These are phyloP conservation scores for Aspergillus chevalieri DNA, from an alignment of 2,329 filamentous ascomycete species.

Conservation along the genomic window DNA sequence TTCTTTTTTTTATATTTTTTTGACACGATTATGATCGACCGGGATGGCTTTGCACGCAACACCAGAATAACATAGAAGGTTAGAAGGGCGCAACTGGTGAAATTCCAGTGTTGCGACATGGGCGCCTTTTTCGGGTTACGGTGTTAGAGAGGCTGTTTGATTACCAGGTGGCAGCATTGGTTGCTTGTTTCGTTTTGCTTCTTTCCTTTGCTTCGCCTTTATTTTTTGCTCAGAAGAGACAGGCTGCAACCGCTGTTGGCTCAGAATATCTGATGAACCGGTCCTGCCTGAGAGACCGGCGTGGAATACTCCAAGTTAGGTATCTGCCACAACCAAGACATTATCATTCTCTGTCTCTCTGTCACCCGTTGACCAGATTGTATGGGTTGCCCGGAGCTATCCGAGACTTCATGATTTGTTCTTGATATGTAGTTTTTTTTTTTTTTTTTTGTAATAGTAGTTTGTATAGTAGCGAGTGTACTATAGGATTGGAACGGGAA, in stretches of 20 bases:
- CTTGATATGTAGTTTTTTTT: not conserved
- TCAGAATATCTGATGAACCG: not conserved
- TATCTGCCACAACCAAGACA: not conserved
- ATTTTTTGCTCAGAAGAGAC: not conserved
- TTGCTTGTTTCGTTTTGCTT: not conserved
- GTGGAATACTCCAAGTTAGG: not conserved
- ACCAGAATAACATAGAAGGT: not conserved
- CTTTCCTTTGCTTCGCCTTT: not conserved
- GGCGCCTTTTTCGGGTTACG: not conserved
- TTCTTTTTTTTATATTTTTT: conserved; percentile 1
- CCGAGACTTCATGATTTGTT: not conserved
- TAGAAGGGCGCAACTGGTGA: not conserved
- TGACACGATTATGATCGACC: conserved; percentile 9
- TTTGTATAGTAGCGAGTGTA: not conserved
- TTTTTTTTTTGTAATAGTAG: not conserved
- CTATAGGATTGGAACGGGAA: not conserved
- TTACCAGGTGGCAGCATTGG: not conserved
- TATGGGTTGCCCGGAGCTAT: not conserved
- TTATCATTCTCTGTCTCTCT: conserved; percentile 1
- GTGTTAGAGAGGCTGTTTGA: not conserved
- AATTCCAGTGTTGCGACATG: not conserved
- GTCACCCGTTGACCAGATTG: not conserved
- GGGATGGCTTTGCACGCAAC: conserved; percentile 15
- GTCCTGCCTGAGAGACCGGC: not conserved
- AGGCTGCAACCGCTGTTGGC: not conserved